Percentiles rank a stretch among this genome's conserved stretches.
Evolutionary conservation across 2,329 filamentous ascomycete genomes (phyloP).

Genomic region (Penicillium sp.): DNA sequence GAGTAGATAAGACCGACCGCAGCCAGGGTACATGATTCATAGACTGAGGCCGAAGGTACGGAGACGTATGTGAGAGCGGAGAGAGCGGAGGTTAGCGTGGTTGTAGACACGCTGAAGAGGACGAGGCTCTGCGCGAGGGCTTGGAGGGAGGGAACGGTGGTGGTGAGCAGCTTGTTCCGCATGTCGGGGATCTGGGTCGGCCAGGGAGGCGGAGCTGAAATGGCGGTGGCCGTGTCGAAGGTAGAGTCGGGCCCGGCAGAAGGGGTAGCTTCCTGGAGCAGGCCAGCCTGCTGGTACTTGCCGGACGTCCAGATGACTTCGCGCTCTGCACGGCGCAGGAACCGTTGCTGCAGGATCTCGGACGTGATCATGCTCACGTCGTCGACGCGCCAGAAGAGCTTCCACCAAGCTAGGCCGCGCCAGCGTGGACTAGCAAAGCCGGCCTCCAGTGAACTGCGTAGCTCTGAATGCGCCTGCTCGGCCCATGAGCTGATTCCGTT

Average conservation of each 20-base stretch:
- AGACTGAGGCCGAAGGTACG: slow-evolving; percentile 53
- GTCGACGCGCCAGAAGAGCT: slow-evolving; percentile 91
- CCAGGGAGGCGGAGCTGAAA: slow-evolving; percentile 56
- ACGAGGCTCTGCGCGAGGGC: slow-evolving; percentile 74
- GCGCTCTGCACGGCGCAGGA: slow-evolving; percentile 76
- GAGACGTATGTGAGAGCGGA: slow-evolving; percentile 60
- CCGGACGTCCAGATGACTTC: slow-evolving; percentile 82
- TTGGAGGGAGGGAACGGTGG: slow-evolving; percentile 70
- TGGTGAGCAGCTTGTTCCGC: slow-evolving; percentile 65
- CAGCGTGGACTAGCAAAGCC: slow-evolving; percentile 77
- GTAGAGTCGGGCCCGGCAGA: slow-evolving; percentile 9
- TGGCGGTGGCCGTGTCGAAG: slow-evolving; percentile 9
- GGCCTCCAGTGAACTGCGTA: slow-evolving; percentile 75
- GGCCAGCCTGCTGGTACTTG: slow-evolving; percentile 67
- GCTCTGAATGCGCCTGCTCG: slow-evolving; percentile 76
- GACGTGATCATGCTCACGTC: slow-evolving; percentile 82
- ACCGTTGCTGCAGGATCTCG: slow-evolving; percentile 74
- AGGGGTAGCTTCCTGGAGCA: slow-evolving; percentile 39
- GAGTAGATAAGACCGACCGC: slow-evolving; percentile 61
- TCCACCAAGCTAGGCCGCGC: slow-evolving; percentile 88
- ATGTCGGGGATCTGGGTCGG: slow-evolving; percentile 72
- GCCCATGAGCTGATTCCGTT: slow-evolving; percentile 70
- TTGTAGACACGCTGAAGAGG: slow-evolving; percentile 72
- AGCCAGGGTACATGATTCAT: slow-evolving; percentile 62
- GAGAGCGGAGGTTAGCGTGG: slow-evolving; percentile 62